phyloP scores from a whole-genome alignment of 2,329 filamentous ascomycete genomes.

The Colletotrichum sp. region DNA sequence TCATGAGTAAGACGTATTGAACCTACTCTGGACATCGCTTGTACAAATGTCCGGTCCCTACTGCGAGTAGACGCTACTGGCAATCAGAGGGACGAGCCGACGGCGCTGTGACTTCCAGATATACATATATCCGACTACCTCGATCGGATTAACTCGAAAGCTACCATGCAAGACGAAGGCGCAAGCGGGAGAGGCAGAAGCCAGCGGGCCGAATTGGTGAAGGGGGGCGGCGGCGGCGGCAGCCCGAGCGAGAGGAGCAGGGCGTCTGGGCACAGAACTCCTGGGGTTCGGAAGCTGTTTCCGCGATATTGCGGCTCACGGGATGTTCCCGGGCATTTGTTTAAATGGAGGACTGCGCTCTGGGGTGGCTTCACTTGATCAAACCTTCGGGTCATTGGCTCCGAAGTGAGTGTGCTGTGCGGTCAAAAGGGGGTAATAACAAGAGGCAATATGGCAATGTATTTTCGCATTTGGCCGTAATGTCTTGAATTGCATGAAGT shows the following conservation, averaged over 20 bases:
- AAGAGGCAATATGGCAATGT: neutral
- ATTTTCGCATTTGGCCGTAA: neutral
- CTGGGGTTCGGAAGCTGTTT: conserved; percentile 8
- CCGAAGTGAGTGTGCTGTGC: neutral
- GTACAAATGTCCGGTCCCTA: no score
- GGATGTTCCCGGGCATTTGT: neutral
- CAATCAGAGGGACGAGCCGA: neutral
- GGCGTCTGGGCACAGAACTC: conserved; percentile 29
- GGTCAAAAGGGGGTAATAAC: neutral
- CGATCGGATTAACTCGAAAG: neutral
- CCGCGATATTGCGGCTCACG: conserved; percentile 5
- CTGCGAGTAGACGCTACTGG: no score
- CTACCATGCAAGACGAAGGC: neutral
- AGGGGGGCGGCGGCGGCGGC: neutral
- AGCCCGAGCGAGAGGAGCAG: conserved; percentile 35
- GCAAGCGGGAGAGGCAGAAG: neutral
- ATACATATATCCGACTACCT: neutral
- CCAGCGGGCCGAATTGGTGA: conserved; percentile 7
- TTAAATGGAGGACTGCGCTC: neutral
- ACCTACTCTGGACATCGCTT: neutral
- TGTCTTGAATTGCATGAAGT: conserved; percentile 15
- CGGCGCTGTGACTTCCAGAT: neutral
- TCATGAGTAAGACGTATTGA: neutral
- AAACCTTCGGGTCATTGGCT: neutral
- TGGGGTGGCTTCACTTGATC: neutral